Percentiles rank a stretch among this genome's conserved stretches.
phyloP scores from a whole-genome alignment of 2,329 filamentous ascomycete genomes.

The Cordyceps cicadae region DNA sequence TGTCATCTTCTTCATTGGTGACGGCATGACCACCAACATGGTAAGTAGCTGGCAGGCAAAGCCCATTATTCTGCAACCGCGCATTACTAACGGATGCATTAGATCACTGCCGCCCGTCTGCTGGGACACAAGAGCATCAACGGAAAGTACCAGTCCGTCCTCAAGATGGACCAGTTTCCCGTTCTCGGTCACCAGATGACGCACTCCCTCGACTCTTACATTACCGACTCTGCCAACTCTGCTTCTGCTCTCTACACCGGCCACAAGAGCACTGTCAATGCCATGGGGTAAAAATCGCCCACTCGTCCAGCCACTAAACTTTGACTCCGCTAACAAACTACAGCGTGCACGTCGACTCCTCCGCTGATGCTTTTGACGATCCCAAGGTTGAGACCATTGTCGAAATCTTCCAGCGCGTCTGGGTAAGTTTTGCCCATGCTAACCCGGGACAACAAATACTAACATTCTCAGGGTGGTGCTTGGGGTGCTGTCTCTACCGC shows the following conservation, averaged over 20 bases:
- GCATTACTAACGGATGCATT: conserved; percentile 10
- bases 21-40: conserved; percentile 68
- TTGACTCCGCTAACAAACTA: background rate
- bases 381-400: conserved; percentile 81
- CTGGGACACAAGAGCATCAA: conserved; percentile 78
- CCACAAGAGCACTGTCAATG: conserved; percentile 78
- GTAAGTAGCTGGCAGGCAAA: conserved; percentile 18
- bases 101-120: conserved; percentile 68
- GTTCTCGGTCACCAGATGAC: conserved; percentile 86
- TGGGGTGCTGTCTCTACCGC: conserved; percentile 71
- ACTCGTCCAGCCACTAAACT: background rate
- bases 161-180: conserved; percentile 77
- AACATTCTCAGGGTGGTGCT: conserved; percentile 34
- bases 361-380: conserved; percentile 65
- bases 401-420: conserved; percentile 65
- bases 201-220: conserved; percentile 76
- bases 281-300: conserved; percentile 49
- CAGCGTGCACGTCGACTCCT: conserved; percentile 69
- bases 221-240: conserved; percentile 80
- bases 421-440: conserved; percentile 35
- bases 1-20: conserved; percentile 75
- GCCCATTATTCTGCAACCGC: background rate
- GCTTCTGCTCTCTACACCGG: conserved; percentile 74
- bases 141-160: conserved; percentile 67
- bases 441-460: background rate